These are phyloP conservation scores for Gymnopilus junonius DNA, from an alignment of 768 basidiomycete species.

Conservation along the genomic window DNA sequence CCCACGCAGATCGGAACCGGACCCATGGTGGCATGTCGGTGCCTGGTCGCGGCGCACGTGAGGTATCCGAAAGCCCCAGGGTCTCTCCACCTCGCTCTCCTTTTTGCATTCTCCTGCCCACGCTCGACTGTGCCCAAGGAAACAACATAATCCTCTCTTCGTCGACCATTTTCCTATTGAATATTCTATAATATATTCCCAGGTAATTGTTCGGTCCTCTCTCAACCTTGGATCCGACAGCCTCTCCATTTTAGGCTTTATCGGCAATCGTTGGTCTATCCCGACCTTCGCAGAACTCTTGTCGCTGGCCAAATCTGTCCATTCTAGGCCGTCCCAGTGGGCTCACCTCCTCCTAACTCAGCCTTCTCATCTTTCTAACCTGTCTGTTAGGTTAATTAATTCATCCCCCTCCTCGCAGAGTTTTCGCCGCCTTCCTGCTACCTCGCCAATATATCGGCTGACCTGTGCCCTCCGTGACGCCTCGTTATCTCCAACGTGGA, in stretches of 20 bases:
- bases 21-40: conserved; percentile 25
- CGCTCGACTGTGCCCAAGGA: conserved; percentile 16
- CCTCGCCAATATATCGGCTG: conserved; percentile 19
- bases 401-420: conserved; percentile 9
- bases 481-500: conserved; percentile 1
- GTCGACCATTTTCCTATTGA: background rate
- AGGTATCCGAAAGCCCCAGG: conserved; percentile 2
- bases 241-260: conserved; percentile 5
- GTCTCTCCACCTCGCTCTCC: conserved; percentile 3
- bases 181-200: conserved; percentile 3
- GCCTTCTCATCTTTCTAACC: conserved; percentile 3
- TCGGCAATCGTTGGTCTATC: conserved; percentile 9
- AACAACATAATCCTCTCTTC: conserved; percentile 8
- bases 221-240: background rate
- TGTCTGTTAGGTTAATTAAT: conserved; percentile 2
- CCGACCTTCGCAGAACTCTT: conserved; percentile 8
- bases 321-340: background rate
- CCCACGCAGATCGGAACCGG: conserved; percentile 35
- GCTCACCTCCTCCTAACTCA: conserved; percentile 9
- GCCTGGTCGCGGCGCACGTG: conserved; percentile 38
- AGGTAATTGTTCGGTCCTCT: background rate
- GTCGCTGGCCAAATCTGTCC: background rate
- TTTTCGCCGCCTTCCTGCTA: conserved; percentile 5
- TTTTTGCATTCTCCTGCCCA: conserved; percentile 4
- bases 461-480: background rate